A percentile compares a stretch with the other conserved stretches of the same genome.
Conservation (phyloP, 192 early-diverging fungal genomes). For the Coemansia aciculifera region DNA sequence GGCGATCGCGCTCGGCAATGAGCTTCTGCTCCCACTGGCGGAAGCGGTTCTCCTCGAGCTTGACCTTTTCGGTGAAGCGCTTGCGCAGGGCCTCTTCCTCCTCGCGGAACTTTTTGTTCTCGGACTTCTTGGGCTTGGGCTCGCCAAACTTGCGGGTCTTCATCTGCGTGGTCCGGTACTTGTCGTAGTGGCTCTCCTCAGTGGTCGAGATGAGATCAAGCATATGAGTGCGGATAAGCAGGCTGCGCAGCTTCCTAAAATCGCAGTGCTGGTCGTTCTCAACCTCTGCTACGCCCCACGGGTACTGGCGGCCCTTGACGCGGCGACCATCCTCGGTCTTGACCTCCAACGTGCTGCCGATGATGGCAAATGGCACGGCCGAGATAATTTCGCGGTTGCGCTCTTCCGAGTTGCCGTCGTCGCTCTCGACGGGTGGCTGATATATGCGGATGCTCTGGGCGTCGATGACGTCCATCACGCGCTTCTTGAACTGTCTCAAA, state of each 20-base stretch:
- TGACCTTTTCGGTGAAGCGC: constrained; percentile 97
- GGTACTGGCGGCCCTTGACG: constrained; percentile 95
- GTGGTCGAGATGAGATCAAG: constrained; percentile 91
- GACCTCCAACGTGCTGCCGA: constrained; percentile 88
- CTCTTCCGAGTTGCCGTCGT: constrained; percentile 74
- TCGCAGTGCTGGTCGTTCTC: constrained; percentile 99
- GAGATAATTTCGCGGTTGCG: constrained; percentile 85
- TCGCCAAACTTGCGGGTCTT: constrained; percentile 86
- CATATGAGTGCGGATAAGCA: constrained; percentile 98
- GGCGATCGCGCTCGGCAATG: constrained; percentile 95
- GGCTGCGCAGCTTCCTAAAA: constrained; percentile 94
- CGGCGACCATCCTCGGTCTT: constrained; percentile 75
- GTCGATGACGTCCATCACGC: constrained; percentile 88
- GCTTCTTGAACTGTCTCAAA: constrained; percentile 91
- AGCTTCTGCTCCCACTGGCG: constrained; percentile 95
- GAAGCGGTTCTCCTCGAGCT: constrained; percentile 96
- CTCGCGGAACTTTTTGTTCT: constrained; percentile 96
- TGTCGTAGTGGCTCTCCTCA: constrained; percentile 95
- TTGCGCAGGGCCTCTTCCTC: constrained; percentile 95
- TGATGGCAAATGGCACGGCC: constrained; percentile 96
- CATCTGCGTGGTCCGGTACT: constrained; percentile 84
- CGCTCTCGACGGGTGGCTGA: constrained; percentile 84
- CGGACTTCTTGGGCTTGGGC: constrained; percentile 75
- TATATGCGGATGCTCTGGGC: constrained; percentile 93
- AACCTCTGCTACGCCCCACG: constrained; percentile 98